Conservation (phyloP, 2,329 filamentous ascomycete genomes). For the Colletotrichum caudatum region DNA sequence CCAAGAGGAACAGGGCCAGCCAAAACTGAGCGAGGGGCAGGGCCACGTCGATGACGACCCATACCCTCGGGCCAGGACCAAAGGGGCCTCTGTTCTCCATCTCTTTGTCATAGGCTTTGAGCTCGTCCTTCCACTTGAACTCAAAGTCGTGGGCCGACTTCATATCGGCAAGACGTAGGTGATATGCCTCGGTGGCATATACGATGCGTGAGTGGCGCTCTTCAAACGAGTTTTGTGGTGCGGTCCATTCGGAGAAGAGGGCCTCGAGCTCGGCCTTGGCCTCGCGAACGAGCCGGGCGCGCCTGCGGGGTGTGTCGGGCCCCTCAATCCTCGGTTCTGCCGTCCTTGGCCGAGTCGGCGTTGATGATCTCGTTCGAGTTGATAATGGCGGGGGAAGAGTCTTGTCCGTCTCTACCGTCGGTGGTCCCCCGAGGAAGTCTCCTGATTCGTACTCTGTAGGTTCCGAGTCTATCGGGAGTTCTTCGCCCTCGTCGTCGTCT, state of each 20-base stretch:
- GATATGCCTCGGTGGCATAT: conserved; percentile 35
- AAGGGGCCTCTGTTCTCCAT: conserved; percentile 25
- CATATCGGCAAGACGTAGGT: conserved; percentile 22
- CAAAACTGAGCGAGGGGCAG: conserved; percentile 5
- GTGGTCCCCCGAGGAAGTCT: conserved; percentile 14
- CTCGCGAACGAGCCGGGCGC: conserved; percentile 22
- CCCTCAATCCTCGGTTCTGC: not conserved
- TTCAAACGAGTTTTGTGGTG: conserved; percentile 25
- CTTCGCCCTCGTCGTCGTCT: not conserved
- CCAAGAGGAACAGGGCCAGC: not conserved
- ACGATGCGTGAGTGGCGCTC: conserved; percentile 33
- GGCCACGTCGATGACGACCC: conserved; percentile 18
- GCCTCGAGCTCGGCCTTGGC: conserved; percentile 31
- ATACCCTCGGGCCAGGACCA: conserved; percentile 19
- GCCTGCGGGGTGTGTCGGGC: conserved; percentile 18
- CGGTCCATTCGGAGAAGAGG: conserved; percentile 13
- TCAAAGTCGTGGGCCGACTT: conserved; percentile 32
- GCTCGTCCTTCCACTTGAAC: conserved; percentile 33
- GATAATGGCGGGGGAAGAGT: conserved; percentile 2
- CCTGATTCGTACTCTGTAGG: conserved; percentile 22
- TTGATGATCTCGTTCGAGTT: not conserved
- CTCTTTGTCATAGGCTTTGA: conserved; percentile 17
- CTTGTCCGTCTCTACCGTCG: conserved; percentile 13
- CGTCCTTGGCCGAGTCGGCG: not conserved
- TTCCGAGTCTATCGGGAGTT: conserved; percentile 4